A percentile compares a stretch with the other conserved stretches of the same genome.
These are phyloP conservation scores for Colletotrichum australisinense DNA, from an alignment of 2,329 filamentous ascomycete species.

Conservation along the genomic window DNA sequence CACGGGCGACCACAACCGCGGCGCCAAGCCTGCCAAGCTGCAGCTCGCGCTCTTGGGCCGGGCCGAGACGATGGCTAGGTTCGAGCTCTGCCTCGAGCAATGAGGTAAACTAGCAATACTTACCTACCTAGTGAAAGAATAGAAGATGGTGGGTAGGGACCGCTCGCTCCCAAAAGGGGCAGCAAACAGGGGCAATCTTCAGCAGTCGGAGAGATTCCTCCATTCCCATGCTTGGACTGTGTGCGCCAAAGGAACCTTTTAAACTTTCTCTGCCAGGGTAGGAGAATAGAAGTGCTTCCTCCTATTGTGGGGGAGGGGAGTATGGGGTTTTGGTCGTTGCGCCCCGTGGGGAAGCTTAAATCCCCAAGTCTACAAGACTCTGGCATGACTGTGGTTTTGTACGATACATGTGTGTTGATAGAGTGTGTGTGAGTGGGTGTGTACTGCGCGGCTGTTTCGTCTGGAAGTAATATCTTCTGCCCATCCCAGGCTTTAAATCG, in stretches of 20 bases:
- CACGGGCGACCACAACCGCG: conserved; percentile 26
- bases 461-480: background rate
- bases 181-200: background rate
- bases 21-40: conserved; percentile 37
- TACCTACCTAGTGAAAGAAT: background rate
- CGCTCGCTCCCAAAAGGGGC: too few relatives aligned
- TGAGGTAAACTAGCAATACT: background rate
- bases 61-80: conserved; percentile 32
- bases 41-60: conserved; percentile 34
- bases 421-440: background rate
- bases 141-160: too few relatives aligned
- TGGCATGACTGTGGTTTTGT: background rate
- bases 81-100: conserved; percentile 22
- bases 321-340: background rate
- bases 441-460: background rate
- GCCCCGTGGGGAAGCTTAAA: background rate
- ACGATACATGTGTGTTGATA: background rate
- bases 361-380: background rate
- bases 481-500: background rate
- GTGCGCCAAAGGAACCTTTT: background rate
- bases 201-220: background rate
- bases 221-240: background rate
- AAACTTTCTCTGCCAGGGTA: background rate
- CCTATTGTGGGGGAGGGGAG: background rate
- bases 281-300: background rate